These are phyloP conservation scores for Erucastrum elatum DNA, from an alignment of 345 rosid genomes.

Conservation along the genomic window DNA sequence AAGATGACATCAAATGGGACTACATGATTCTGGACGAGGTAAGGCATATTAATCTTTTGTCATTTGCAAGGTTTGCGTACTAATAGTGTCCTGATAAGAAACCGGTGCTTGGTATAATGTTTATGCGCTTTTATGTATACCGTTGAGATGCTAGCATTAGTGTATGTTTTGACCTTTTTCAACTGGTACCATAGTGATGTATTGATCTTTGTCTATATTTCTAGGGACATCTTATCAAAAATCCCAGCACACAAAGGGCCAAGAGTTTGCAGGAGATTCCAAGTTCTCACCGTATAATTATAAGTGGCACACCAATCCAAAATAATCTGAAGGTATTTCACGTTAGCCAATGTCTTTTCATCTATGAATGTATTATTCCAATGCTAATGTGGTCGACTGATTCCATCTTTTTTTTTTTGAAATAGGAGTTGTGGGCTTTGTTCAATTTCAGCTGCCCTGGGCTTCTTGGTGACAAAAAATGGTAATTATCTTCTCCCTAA, in stretches of 20 bases:
- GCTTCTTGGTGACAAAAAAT: slow-evolving; percentile 76
- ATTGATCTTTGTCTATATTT: slow-evolving; percentile 9
- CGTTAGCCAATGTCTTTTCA: neutral
- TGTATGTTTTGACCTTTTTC: slow-evolving; percentile 18
- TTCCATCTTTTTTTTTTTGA: slow-evolving; percentile 26
- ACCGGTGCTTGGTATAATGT: neutral
- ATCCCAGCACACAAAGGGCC: slow-evolving; percentile 96
- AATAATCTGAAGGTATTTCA: slow-evolving; percentile 87
- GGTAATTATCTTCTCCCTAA: slow-evolving; percentile 47
- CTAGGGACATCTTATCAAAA: slow-evolving; percentile 97
- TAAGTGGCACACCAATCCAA: slow-evolving; percentile 97
- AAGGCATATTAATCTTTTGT: slow-evolving; percentile 14
- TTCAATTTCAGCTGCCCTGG: slow-evolving; percentile 93
- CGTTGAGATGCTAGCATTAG: neutral
- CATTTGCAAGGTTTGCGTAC: neutral
- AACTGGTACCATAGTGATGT: slow-evolving; percentile 1
- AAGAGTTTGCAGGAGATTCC: slow-evolving; percentile 96
- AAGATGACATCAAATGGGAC: slow-evolving; percentile 74
- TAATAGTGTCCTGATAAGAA: neutral
- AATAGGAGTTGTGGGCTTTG: slow-evolving; percentile 92
- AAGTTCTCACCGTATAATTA: slow-evolving; percentile 79
- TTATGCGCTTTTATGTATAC: neutral
- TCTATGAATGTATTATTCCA: neutral
- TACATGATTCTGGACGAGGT: slow-evolving; percentile 99
- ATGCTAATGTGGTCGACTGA: neutral